Base-by-base conservation (phyloP, 1,284 basidiomycete genomes). In the Chalciporus sp. region DNA sequence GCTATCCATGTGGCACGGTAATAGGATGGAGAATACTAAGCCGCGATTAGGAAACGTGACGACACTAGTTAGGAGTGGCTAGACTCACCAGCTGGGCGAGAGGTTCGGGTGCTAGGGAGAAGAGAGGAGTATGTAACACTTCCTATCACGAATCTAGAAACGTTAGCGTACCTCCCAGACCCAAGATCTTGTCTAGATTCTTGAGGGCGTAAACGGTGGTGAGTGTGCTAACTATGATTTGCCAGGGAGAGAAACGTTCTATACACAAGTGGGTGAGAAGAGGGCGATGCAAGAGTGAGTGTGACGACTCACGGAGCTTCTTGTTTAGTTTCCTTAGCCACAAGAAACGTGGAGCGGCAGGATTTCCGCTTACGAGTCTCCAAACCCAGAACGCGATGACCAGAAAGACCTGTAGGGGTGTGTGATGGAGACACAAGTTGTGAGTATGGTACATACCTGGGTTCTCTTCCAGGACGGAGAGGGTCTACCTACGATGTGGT, bases 1-100 rank as follows among this genome's bases (percentile, higher is more conserved):
- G 76, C 86, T 61, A 99, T 87, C 90, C 95, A 99, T 45, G 95
- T 97, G n/a, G 94, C 95, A 27, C 96, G 88, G 72, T 96, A 98
- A 71, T 95, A 98, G 7, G 92, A 90, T 2, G 91, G 82, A 1
- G 94, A 92, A 69, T 98, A 98, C 92, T 95, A 60, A 9, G 45
- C 31, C 33, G 29, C 43, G 29, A 57, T 55, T 42, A 65, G 61
- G 55, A 59, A 23, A 51, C 42, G 35, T 51, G 55, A 43, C 39
- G 11, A 29, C 17, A 44, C 35, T n/a, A 20, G 33, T 23, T 7
- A 28, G 44, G 29, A 17, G 41, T 31, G 31, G 43, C 19, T 47
- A 31, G 26, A 74, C 88, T 70, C 61, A 94, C 93, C 56, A 97
- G 79, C 58, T 85, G 82, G 9, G 94, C 92, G 12, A 97, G 77